Percentiles rank a stretch among this genome's conserved stretches.
These are phyloP conservation scores for Cercospora brassicicola DNA, from an alignment of 2,329 filamentous ascomycete species.

Conservation along the genomic window DNA sequence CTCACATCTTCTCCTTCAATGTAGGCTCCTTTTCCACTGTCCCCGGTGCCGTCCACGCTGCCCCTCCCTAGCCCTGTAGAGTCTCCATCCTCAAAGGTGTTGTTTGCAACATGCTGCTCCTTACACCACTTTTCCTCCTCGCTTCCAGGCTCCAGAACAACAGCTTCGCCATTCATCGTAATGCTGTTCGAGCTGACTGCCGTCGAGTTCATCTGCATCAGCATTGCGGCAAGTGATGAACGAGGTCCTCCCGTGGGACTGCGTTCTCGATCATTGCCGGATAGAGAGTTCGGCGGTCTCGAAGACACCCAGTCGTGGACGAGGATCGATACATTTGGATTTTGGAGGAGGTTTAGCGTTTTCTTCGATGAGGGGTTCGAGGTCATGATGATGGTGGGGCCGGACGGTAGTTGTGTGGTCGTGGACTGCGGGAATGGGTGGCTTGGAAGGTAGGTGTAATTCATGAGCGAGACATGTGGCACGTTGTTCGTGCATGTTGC, in stretches of 20 bases:
- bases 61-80: slow-evolving; percentile 25
- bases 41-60: slow-evolving; percentile 20
- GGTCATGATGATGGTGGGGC: slow-evolving; percentile 79
- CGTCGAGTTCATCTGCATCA: slow-evolving; percentile 88
- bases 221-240: slow-evolving; percentile 75
- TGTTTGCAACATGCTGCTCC: slow-evolving; percentile 82
- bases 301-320: slow-evolving; percentile 98
- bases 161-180: slow-evolving; percentile 86
- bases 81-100: slow-evolving; percentile 56
- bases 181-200: slow-evolving; percentile 85
- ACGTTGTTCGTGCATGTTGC: slow-evolving; percentile 81
- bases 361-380: slow-evolving; percentile 78
- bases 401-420: slow-evolving; percentile 44
- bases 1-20: slow-evolving; percentile 79
- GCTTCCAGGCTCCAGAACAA: slow-evolving; percentile 68
- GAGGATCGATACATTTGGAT: slow-evolving; percentile 86
- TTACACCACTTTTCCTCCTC: slow-evolving; percentile 85
- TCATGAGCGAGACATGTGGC: slow-evolving; percentile 96
- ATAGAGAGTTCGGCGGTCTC: slow-evolving; percentile 67
- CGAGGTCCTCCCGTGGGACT: slow-evolving; percentile 63
- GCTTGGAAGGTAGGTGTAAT: slow-evolving; percentile 88
- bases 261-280: slow-evolving; percentile 49
- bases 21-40: slow-evolving; percentile 62
- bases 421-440: slow-evolving; percentile 56
- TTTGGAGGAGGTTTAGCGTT: slow-evolving; percentile 76